phyloP scores from a whole-genome alignment of 179 eudicot genomes.

The Pouteria campechiana region DNA sequence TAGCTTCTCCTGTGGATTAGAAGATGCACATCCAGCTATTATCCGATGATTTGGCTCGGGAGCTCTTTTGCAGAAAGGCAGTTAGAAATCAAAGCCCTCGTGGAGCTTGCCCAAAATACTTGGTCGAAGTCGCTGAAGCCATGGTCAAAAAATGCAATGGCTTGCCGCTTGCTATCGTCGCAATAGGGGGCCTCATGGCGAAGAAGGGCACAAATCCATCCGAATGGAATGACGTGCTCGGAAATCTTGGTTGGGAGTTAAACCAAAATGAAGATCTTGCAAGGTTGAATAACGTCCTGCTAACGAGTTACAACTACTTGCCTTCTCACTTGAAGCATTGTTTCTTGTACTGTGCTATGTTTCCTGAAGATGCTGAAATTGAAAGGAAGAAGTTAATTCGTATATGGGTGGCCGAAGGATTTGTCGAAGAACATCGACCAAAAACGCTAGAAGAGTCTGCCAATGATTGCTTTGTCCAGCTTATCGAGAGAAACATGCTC shows the following conservation, averaged over 20 bases:
- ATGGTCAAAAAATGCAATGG: background rate
- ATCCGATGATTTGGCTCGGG: background rate
- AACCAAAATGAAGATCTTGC: background rate
- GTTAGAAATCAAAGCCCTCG: background rate
- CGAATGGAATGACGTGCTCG: background rate
- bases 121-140: background rate
- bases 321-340: constrained; percentile 2
- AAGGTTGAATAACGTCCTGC: constrained; percentile 1
- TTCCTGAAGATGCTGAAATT: constrained; percentile 1
- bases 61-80: background rate
- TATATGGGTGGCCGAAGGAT: constrained; percentile 4
- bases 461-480: background rate
- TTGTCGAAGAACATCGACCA: background rate
- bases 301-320: background rate
- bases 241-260: background rate
- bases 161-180: background rate
- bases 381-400: constrained; percentile 3
- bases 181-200: constrained; percentile 1
- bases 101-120: background rate
- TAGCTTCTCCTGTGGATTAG: background rate
- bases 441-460: constrained; percentile 1
- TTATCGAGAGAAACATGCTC: background rate
- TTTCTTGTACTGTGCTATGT: background rate
- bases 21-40: background rate
- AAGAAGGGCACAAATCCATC: background rate